These are phyloP conservation scores for Puccinia brachypodii DNA, from an alignment of 1,284 basidiomycete species.

Conservation along the genomic window DNA sequence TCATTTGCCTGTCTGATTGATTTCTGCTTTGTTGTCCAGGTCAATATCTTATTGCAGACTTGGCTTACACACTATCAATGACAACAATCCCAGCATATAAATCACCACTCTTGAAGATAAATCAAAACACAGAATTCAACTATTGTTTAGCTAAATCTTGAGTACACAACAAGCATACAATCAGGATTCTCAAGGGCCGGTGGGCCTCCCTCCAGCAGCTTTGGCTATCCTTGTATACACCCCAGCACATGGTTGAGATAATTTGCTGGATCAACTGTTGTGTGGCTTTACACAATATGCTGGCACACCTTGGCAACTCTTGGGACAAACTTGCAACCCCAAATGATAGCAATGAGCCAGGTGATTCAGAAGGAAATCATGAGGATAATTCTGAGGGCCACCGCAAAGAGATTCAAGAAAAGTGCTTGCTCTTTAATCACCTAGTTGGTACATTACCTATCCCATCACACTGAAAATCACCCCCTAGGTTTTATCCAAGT, in stretches of 20 bases:
- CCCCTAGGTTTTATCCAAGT: background rate
- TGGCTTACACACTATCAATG: background rate
- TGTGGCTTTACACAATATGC: conserved; percentile 19
- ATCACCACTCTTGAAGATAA: background rate
- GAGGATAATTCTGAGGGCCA: no score
- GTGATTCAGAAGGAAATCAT: no score
- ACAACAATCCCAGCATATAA: conserved; percentile 4
- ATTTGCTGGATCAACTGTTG: background rate
- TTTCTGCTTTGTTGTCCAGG: background rate
- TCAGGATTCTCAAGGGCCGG: conserved; percentile 8
- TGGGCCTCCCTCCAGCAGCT: background rate
- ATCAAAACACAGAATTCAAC: conserved; percentile 2
- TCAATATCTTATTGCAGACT: conserved; percentile 12
- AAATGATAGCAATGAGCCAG: no score
- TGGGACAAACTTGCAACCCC: no score
- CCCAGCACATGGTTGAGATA: background rate
- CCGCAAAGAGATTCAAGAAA: background rate
- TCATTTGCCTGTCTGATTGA: background rate
- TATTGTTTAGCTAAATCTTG: conserved; percentile 6
- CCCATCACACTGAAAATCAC: background rate
- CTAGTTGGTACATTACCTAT: background rate
- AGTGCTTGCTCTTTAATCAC: background rate
- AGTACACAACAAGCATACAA: conserved; percentile 15
- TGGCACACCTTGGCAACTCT: conserved; percentile 4
- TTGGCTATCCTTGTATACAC: background rate